Base-by-base conservation (phyloP, 345 rosid species). In the Populus deltoides region DNA sequence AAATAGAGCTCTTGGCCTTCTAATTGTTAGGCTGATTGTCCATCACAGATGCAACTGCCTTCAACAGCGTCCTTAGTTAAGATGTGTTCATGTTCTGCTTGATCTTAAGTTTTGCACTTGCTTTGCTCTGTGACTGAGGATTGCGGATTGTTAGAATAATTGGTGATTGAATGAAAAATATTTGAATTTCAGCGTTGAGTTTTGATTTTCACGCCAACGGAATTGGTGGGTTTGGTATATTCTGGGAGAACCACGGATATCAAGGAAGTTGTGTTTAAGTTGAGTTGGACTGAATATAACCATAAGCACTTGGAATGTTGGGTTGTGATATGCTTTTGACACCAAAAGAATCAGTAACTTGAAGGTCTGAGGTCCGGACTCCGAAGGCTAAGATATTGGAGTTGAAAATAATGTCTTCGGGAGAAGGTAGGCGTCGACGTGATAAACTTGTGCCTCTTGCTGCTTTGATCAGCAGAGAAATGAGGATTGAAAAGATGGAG, bases 391-490 rank as follows among this genome's bases (percentile, higher is more conserved):
- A 75, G 79, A 43, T 51, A 76, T 39, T 77, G 68, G 22, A 51
- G 47, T 43, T 47, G 31, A 75, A 51, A 53, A 68, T 36, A 53
- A 94, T 94, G 97, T 92, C 89, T 66, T 90, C 94, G 70, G 71
- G 86, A 81, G 91, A 90, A 69, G 90, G 90, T 81, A 86, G 90
- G 81, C 84, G 83, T 68, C 83, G 61, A 13, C 84, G 53, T 67
- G 90, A 85, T 69, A 87, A 79, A 83, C 89, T 92, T 72, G 94
- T 92, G 68, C 93, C 98, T 80, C 94, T 94, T 47, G 97, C 94
- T 74, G 89, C 90, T 70, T 75, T 94, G 86, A 84, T 92, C 70
- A 87, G 86, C 83, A 86, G 86, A 82, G 97, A 94, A 78, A 84
- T 87, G 77, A 90, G 61, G 70, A 88, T 66, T 67, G 97, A 92